These are phyloP conservation scores for Coemansia sp. DNA, from an alignment of 192 early-diverging fungal species.

Conservation along the genomic window DNA sequence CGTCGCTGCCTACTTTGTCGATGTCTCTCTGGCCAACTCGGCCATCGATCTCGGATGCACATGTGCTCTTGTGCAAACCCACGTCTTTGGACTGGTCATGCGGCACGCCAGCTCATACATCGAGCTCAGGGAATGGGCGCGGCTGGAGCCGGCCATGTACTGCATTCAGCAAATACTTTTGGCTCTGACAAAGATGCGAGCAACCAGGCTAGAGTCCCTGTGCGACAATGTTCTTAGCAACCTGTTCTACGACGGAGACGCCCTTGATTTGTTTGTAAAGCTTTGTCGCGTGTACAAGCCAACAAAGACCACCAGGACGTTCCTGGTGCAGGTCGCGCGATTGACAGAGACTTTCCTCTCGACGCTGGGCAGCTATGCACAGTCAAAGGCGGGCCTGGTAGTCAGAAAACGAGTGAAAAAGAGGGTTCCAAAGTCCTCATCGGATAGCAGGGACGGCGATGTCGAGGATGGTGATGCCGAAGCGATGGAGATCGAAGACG, in stretches of 20 bases:
- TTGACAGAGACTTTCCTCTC: conserved; percentile 41
- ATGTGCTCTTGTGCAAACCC: conserved; percentile 32
- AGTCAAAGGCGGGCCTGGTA: conserved; percentile 23
- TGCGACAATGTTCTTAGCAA: conserved; percentile 45
- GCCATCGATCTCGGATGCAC: conserved; percentile 44
- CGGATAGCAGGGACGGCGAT: conserved; percentile 1
- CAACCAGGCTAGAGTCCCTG: conserved; percentile 34
- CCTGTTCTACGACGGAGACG: conserved; percentile 52
- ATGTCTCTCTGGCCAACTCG: conserved; percentile 43
- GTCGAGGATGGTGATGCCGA: conserved; percentile 1
- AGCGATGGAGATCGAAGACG: background rate
- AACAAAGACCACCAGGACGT: conserved; percentile 21
- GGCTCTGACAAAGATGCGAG: conserved; percentile 36
- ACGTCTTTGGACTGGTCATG: conserved; percentile 41
- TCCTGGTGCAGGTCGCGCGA: conserved; percentile 36
- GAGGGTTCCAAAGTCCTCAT: conserved; percentile 4
- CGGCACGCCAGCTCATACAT: conserved; percentile 33
- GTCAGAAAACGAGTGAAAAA: conserved; percentile 30
- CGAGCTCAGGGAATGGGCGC: conserved; percentile 38
- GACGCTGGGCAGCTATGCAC: conserved; percentile 24
- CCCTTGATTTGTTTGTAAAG: conserved; percentile 41
- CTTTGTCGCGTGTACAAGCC: conserved; percentile 45
- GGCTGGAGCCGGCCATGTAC: conserved; percentile 46
- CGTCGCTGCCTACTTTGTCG: conserved; percentile 45
- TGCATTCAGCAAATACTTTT: conserved; percentile 44